These are phyloP conservation scores for Fusarium mexicanum DNA, from an alignment of 2,329 filamentous ascomycete genomes.

Conservation along the genomic window DNA sequence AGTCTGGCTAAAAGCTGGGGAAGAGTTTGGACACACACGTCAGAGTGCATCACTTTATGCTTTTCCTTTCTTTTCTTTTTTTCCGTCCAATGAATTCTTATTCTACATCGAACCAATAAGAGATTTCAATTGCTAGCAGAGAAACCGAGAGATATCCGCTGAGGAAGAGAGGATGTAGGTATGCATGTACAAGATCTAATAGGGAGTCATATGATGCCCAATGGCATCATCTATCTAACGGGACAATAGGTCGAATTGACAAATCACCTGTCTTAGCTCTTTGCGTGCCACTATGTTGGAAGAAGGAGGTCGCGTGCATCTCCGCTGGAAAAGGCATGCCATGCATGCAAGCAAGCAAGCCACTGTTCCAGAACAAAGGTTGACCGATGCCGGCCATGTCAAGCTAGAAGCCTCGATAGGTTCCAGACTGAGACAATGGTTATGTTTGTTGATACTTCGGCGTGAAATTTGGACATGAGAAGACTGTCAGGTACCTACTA, in stretches of 20 bases:
- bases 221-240: conserved; percentile 23
- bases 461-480: not conserved
- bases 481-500: not conserved
- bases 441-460: not conserved
- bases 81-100: not conserved
- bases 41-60: conserved; percentile 13
- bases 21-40: conserved; percentile 5
- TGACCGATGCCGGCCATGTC: not conserved
- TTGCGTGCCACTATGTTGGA: not conserved
- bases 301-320: conserved; percentile 29
- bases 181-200: not conserved
- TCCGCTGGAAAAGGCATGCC: not conserved
- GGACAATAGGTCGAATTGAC: not conserved
- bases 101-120: not conserved
- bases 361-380: conserved; percentile 12
- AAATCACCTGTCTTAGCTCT: not conserved
- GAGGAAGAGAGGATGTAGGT: not conserved
- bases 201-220: not conserved
- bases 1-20: conserved; percentile 9
- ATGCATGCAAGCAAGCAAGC: conserved; percentile 1
- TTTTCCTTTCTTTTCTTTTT: conserved; percentile 1
- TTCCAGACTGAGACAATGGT: not conserved
- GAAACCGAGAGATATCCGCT: not conserved
- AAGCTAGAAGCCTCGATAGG: not conserved
- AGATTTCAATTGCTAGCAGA: not conserved